Evolutionary conservation across 176 grass and related monocot genomes (phyloP), one percentile per base, ranked within the genome.

Genomic region (Zea luxurians): DNA sequence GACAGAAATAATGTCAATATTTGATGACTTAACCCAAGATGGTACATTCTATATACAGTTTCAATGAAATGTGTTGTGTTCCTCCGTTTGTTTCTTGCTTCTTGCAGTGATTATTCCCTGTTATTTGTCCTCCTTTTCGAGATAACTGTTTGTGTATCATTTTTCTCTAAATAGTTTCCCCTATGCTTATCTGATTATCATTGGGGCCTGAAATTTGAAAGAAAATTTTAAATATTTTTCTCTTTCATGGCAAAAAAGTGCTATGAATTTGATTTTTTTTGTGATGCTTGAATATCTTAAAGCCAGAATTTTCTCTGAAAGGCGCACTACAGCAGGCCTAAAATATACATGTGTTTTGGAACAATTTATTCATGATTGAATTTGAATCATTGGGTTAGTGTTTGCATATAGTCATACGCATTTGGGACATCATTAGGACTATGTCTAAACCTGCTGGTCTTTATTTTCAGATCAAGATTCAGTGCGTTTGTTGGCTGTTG

Each of bases 391-490:
- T 58, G 48, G 15, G 40, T 73, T 27, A 58, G 62, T 82, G 41
- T 46, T 66, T 77, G 18, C 17, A 43, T 76, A 70, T 76, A 70
- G 74, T 46, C 13, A 60, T 68, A 45, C 10, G 5, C 10, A 36
- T 57, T 11, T 50, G 48, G 16, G 16, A 61, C 44, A 48, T 5
- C 7, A 48, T 41, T 47, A 37, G 37, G 1, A 61, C n/a, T 41
- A 59, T 43, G 38, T 17, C 47, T 66, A 37, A 66, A 48, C 2
- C 41, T 64, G 4, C 1, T 59, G 47, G 6, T 37, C 12, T 88
- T 82, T 75, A 43, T 54, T 69, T 92, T 70, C 82, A 98, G 89
- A 98, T 71, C 96, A 98, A 87, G 96, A 98, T 90, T 98, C 92
- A 37, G 96, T 98, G 36, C 89, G 92, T 17, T 62, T 98, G 36